Percentiles rank a stretch among this genome's conserved stretches.
phyloP scores from a whole-genome alignment of 768 basidiomycete genomes.

The Leccinellum rugosiceps region DNA sequence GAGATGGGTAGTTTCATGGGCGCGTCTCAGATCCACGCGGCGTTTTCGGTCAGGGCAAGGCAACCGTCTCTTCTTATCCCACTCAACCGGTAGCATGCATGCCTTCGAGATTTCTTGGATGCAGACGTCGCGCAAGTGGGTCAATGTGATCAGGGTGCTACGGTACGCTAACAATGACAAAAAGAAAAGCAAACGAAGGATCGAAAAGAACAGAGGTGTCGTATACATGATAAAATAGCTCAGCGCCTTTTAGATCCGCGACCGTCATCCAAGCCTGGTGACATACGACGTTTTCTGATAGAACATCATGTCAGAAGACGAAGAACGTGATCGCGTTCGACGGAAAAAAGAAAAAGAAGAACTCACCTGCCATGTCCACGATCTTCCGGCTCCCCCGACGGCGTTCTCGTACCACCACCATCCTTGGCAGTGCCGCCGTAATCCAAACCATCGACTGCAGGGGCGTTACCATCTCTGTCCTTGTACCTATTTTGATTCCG shows the following conservation, averaged over 20 bases:
- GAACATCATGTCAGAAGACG: conserved; percentile 9
- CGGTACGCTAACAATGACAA: not conserved
- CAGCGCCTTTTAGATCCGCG: conserved; percentile 71
- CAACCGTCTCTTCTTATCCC: too few relatives aligned
- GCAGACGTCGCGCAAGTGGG: not conserved
- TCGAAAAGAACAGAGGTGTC: conserved; percentile 7
- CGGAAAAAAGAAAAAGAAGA: too few relatives aligned
- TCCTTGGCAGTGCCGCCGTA: conserved; percentile 65
- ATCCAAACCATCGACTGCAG: conserved; percentile 85
- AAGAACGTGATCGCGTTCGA: not conserved
- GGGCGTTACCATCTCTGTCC: conserved; percentile 81
- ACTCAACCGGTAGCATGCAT: not conserved
- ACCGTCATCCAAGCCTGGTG: conserved; percentile 65
- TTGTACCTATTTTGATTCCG: conserved; percentile 89
- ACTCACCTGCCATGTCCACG: conserved; percentile 56
- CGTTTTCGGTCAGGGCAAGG: not conserved
- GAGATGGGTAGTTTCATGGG: too few relatives aligned
- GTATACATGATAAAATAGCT: conserved; percentile 34
- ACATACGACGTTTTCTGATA: conserved; percentile 67
- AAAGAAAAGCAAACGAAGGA: not conserved
- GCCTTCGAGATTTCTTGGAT: not conserved
- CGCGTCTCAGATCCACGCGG: not conserved
- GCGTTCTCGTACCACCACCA: conserved; percentile 42
- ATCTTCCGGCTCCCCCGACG: conserved; percentile 68
- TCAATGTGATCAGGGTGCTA: not conserved